A percentile compares a stretch with the other conserved stretches of the same genome.
Conservation (phyloP, 2,329 filamentous ascomycete genomes). For the Alternaria angustiovoidea region DNA sequence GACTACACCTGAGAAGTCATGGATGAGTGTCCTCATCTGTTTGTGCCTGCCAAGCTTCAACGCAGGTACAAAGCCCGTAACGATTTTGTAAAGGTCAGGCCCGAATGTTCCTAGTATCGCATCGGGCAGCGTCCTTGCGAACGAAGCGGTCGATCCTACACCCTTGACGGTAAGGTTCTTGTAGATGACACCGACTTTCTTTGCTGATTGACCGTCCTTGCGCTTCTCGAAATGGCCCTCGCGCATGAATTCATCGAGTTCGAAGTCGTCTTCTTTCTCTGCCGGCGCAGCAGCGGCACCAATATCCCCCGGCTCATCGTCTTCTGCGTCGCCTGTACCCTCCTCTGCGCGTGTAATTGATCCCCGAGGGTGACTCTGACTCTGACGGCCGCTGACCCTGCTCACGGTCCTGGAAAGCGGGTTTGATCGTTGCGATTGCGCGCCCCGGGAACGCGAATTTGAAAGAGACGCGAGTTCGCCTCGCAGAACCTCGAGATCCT, state of each 20-base stretch:
- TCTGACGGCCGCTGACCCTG: slow-evolving; percentile 36
- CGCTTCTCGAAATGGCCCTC: slow-evolving; percentile 80
- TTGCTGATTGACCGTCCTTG: slow-evolving; percentile 71
- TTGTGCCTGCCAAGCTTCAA: slow-evolving; percentile 59
- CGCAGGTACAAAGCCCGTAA: slow-evolving; percentile 64
- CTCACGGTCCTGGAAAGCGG: slow-evolving; percentile 37
- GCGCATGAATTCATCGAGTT: slow-evolving; percentile 73
- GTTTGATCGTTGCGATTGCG: slow-evolving; percentile 35
- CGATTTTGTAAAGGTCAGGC: slow-evolving; percentile 74
- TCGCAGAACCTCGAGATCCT: slow-evolving; percentile 66
- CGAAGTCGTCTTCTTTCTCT: slow-evolving; percentile 68
- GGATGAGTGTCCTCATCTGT: slow-evolving; percentile 64
- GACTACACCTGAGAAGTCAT: slow-evolving; percentile 73
- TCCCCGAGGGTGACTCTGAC: slow-evolving; percentile 16
- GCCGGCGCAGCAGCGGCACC: slow-evolving; percentile 42
- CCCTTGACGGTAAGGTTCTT: slow-evolving; percentile 80
- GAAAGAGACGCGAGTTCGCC: slow-evolving; percentile 64
- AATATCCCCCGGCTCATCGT: slow-evolving; percentile 33
- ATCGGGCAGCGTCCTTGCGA: slow-evolving; percentile 76
- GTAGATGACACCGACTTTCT: slow-evolving; percentile 80
- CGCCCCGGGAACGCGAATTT: slow-evolving; percentile 46
- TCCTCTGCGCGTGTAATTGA: slow-evolving; percentile 24
- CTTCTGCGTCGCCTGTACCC: slow-evolving; percentile 15
- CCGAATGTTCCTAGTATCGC: slow-evolving; percentile 81
- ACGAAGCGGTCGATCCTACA: slow-evolving; percentile 69